phyloP scores from a whole-genome alignment of 129 eudicot species.

The Tagetes erecta region DNA sequence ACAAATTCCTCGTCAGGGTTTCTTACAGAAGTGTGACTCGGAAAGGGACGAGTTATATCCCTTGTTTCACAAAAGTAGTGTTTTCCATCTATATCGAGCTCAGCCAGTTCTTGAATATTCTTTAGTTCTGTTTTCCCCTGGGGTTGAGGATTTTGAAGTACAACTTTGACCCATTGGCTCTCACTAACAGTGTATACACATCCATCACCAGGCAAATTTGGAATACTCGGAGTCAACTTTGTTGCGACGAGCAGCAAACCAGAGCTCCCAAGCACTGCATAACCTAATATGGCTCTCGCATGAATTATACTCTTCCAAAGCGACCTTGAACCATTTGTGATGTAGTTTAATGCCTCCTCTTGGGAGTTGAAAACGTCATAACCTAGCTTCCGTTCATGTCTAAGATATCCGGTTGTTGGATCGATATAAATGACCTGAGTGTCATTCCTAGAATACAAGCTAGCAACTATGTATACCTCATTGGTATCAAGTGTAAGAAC shows the following conservation, averaged over 20 bases:
- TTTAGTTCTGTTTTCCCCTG: constrained; percentile 89
- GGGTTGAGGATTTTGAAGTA: constrained; percentile 79
- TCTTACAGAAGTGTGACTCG: constrained; percentile 64
- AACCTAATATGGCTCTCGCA: constrained; percentile 89
- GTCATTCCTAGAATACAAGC: constrained; percentile 63
- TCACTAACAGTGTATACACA: constrained; percentile 77
- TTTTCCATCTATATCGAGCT: constrained; percentile 92
- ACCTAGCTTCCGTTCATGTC: constrained; percentile 57
- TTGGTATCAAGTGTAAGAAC: constrained; percentile 61
- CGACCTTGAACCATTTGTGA: constrained; percentile 76
- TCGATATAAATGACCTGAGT: constrained; percentile 89
- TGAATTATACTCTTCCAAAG: constrained; percentile 55
- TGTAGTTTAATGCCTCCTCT: constrained; percentile 68
- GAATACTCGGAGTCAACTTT: constrained; percentile 68
- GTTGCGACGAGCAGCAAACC: constrained; percentile 85
- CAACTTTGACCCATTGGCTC: constrained; percentile 85
- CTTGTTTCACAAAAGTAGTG: constrained; percentile 87
- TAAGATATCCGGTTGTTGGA: constrained; percentile 87
- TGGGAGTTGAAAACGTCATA: constrained; percentile 72
- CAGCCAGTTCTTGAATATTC: constrained; percentile 82
- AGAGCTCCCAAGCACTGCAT: constrained; percentile 73
- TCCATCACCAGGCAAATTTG: constrained; percentile 89
- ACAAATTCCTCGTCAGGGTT: constrained; percentile 95
- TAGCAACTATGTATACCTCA: constrained; percentile 70
- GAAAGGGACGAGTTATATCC: constrained; percentile 91